These are phyloP conservation scores for Diaporthe eres DNA, from an alignment of 2,329 filamentous ascomycete species.

Conservation along the genomic window DNA sequence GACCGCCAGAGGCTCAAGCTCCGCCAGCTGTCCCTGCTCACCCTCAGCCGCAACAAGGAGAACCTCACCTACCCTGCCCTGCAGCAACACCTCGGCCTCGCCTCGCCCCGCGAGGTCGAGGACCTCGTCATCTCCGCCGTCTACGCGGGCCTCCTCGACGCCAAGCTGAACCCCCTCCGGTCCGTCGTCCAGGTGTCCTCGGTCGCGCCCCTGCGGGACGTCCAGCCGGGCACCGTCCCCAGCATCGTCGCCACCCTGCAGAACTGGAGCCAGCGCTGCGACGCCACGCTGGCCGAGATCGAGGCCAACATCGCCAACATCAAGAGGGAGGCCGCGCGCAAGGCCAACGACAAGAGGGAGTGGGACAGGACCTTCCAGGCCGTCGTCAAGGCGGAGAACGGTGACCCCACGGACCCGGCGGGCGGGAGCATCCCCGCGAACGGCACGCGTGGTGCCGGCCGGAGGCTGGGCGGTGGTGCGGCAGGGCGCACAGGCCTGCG, in stretches of 20 bases:
- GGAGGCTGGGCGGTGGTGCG: slow-evolving; percentile 42
- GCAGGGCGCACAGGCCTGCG: slow-evolving; percentile 21
- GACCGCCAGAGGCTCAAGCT: slow-evolving; percentile 85
- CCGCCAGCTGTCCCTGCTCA: slow-evolving; percentile 89
- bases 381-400: slow-evolving; percentile 62
- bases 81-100: slow-evolving; percentile 75
- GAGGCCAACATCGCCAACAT: slow-evolving; percentile 81
- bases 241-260: slow-evolving; percentile 77
- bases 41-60: slow-evolving; percentile 71
- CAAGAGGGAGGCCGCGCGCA: slow-evolving; percentile 67
- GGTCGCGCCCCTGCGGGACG: slow-evolving; percentile 88
- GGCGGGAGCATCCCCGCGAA: slow-evolving; percentile 44
- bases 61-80: slow-evolving; percentile 81
- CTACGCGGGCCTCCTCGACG: slow-evolving; percentile 86
- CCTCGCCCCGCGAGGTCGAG: slow-evolving; percentile 80
- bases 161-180: slow-evolving; percentile 84
- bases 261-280: slow-evolving; percentile 85
- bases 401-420: slow-evolving; percentile 32
- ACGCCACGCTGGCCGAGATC: slow-evolving; percentile 78
- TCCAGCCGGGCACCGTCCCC: slow-evolving; percentile 80
- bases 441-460: slow-evolving; percentile 12
- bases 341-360: slow-evolving; percentile 64
- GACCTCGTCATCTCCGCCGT: slow-evolving; percentile 88
- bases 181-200: slow-evolving; percentile 83
- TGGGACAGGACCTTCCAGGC: slow-evolving; percentile 64